Conservation (phyloP, 306 rosid genomes). For the Prunus salicina region DNA sequence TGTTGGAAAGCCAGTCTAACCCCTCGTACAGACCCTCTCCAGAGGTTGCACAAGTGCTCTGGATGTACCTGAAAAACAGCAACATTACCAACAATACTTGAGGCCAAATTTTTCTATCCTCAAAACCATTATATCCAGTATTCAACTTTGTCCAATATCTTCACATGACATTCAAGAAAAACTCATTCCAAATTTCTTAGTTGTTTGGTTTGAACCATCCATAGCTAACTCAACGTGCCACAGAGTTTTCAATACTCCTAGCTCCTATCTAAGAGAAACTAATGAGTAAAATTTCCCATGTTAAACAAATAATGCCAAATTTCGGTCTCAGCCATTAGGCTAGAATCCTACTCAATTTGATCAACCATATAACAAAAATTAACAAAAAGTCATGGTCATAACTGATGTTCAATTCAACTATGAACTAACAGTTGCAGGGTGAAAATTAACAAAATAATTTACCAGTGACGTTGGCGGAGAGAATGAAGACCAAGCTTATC, state of each 20-base stretch:
- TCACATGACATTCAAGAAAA: background rate
- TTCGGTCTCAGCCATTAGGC: background rate
- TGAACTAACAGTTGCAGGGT: background rate
- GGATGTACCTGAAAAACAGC: conserved; percentile 80
- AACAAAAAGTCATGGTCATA: background rate
- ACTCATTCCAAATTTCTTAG: background rate
- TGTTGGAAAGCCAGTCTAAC: conserved; percentile 90
- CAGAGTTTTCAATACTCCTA: background rate
- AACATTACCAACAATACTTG: conserved; percentile 22
- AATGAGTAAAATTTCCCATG: background rate
- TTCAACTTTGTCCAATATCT: background rate
- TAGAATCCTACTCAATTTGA: background rate
- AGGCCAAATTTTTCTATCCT: background rate
- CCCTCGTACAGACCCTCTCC: conserved; percentile 99
- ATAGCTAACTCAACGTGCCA: background rate
- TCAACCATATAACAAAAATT: conserved; percentile 1
- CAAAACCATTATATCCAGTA: background rate
- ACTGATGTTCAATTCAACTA: background rate
- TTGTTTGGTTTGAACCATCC: background rate
- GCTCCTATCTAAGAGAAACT: background rate
- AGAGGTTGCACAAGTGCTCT: conserved; percentile 99
- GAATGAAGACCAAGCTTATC: conserved; percentile 98
- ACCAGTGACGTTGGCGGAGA: conserved; percentile 99
- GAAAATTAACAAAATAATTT: conserved; percentile 20
- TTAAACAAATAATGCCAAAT: background rate